These are phyloP conservation scores for Scutellaria barbata DNA, from an alignment of 257 asterid species.

Conservation along the genomic window DNA sequence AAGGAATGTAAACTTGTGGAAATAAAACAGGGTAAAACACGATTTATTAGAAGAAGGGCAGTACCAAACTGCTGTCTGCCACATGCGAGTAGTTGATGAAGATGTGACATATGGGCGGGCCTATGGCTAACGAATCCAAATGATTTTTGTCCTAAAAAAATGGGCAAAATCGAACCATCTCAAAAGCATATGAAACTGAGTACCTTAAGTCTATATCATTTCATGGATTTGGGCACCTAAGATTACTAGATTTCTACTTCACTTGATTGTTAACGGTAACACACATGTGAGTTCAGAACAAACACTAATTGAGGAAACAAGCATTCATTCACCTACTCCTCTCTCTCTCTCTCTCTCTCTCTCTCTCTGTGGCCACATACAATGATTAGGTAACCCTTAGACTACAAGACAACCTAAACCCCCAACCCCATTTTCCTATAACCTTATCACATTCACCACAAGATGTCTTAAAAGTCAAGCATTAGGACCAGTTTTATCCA, in stretches of 20 bases:
- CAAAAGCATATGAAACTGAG: too few relatives aligned
- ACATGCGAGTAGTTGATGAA: too few relatives aligned
- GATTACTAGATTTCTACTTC: background rate
- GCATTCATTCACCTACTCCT: background rate
- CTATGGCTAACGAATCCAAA: too few relatives aligned
- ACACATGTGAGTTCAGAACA: background rate
- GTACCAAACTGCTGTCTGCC: too few relatives aligned
- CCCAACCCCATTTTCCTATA: background rate
- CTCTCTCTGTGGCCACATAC: background rate
- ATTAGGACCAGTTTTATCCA: background rate
- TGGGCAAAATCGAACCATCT: too few relatives aligned
- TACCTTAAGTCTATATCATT: background rate
- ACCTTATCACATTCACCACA: background rate
- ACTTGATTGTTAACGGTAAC: background rate
- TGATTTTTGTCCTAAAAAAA: too few relatives aligned
- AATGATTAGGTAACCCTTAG: constrained; percentile 32
- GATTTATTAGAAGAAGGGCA: too few relatives aligned
- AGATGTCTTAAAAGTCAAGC: constrained; percentile 35
- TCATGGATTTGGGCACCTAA: constrained; percentile 21
- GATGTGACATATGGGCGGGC: too few relatives aligned
- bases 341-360: too few relatives aligned
- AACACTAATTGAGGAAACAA: background rate
- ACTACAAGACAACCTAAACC: constrained; percentile 33
- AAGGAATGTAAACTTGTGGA: too few relatives aligned
- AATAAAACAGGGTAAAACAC: too few relatives aligned